These are phyloP conservation scores for Calcarisporium arbuscula DNA, from an alignment of 2,329 filamentous ascomycete species.

Conservation along the genomic window DNA sequence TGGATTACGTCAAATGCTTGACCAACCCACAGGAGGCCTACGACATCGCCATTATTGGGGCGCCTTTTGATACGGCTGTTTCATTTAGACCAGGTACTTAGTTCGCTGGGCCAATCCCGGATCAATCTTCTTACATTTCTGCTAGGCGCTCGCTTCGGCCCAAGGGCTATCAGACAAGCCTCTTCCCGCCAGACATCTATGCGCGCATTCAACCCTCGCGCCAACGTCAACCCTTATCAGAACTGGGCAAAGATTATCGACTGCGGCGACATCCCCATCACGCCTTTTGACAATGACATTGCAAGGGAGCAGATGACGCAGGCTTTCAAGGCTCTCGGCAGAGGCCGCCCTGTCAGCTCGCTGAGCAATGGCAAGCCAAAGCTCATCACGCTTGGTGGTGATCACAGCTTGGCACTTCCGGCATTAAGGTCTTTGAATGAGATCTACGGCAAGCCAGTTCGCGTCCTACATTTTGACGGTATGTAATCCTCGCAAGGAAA, in stretches of 20 bases:
- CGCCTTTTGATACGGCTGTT: conserved; percentile 68
- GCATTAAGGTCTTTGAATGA: conserved; percentile 56
- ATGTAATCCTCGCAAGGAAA: too few species aligned
- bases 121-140: too few species aligned
- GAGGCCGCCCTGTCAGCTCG: conserved; percentile 24
- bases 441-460: conserved; percentile 51
- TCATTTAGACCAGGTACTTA: conserved; percentile 57
- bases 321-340: conserved; percentile 62
- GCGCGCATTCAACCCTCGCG: conserved; percentile 67
- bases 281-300: conserved; percentile 72
- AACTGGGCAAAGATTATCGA: conserved; percentile 73
- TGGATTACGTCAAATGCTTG: conserved; percentile 62
- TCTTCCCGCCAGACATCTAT: conserved; percentile 69
- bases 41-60: conserved; percentile 67
- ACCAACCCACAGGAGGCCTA: conserved; percentile 56
- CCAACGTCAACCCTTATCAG: conserved; percentile 69
- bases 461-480: conserved; percentile 67
- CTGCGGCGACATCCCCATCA: conserved; percentile 79
- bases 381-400: conserved; percentile 61
- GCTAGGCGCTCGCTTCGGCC: conserved; percentile 69
- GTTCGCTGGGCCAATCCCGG: too few species aligned
- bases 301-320: conserved; percentile 73
- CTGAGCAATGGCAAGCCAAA: conserved; percentile 30
- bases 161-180: conserved; percentile 73
- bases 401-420: conserved; percentile 62